Percentiles rank a stretch among this genome's conserved stretches.
These are phyloP conservation scores for Thalassiosira ordinaria DNA, from an alignment of 352 stramenopile genomes.

Conservation along the genomic window DNA sequence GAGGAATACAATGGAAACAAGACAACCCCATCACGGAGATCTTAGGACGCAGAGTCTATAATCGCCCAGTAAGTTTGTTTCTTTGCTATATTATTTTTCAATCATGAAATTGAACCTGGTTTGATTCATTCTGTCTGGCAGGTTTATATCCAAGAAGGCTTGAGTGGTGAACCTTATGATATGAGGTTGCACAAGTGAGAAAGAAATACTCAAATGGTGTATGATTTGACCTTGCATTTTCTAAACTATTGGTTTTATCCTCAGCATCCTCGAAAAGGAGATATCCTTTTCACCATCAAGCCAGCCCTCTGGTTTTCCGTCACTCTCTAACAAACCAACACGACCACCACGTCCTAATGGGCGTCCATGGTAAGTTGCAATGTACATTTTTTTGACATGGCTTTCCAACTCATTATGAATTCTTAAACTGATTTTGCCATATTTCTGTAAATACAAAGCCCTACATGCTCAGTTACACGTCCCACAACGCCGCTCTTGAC, in stretches of 20 bases:
- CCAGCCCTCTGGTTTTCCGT: neutral
- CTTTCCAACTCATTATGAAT: too few relatives aligned
- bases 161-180: conserved; percentile 31
- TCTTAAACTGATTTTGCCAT: too few relatives aligned
- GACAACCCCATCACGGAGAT: conserved; percentile 22
- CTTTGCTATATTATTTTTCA: too few relatives aligned
- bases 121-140: neutral
- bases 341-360: neutral
- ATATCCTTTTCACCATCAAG: neutral
- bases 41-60: conserved; percentile 8
- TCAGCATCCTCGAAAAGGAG: conserved; percentile 15
- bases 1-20: conserved; percentile 15
- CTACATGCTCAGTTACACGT: too few relatives aligned
- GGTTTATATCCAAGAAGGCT: conserved; percentile 20
- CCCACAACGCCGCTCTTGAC: too few relatives aligned
- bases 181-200: conserved; percentile 13
- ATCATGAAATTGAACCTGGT: too few relatives aligned
- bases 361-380: too few relatives aligned
- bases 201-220: too few relatives aligned
- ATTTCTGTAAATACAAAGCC: too few relatives aligned
- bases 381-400: too few relatives aligned
- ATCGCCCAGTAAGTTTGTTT: conserved; percentile 9
- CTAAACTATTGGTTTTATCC: neutral
- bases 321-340: neutral
- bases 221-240: conserved; percentile 9